Percentiles rank a stretch among this genome's conserved stretches.
These are phyloP conservation scores for Cyclocybe aegerita DNA, from an alignment of 768 basidiomycete species.

Conservation along the genomic window DNA sequence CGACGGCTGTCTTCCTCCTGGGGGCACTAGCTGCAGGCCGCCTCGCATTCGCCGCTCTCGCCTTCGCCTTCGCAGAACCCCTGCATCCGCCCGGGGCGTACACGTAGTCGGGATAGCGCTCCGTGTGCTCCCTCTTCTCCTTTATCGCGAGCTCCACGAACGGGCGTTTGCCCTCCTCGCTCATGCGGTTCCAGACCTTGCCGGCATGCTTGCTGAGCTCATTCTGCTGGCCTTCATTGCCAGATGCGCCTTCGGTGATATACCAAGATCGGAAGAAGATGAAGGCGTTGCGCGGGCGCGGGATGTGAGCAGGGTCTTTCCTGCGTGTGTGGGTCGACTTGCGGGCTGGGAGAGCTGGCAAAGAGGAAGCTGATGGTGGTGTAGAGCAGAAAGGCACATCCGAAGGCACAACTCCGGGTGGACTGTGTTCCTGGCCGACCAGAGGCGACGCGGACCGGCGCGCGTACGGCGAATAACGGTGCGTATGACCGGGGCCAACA, in stretches of 20 bases:
- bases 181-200: slow-evolving; percentile 26
- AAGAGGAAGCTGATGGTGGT: background rate
- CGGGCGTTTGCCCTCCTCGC: slow-evolving; percentile 16
- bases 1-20: background rate
- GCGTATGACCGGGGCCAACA: background rate
- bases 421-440: too few species aligned
- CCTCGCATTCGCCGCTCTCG: slow-evolving; percentile 4
- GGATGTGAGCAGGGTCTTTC: slow-evolving; percentile 21
- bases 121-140: slow-evolving; percentile 27
- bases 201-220: slow-evolving; percentile 32
- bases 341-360: slow-evolving; percentile 5
- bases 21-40: background rate
- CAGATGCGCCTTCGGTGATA: slow-evolving; percentile 11
- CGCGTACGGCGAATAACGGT: background rate
- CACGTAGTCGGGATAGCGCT: slow-evolving; percentile 26
- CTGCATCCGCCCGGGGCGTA: slow-evolving; percentile 18
- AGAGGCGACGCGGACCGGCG: too few species aligned
- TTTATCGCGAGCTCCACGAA: slow-evolving; percentile 17
- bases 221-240: slow-evolving; percentile 26
- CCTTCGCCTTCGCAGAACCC: slow-evolving; percentile 3
- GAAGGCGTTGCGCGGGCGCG: slow-evolving; percentile 39
- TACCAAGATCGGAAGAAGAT: slow-evolving; percentile 34
- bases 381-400: background rate
- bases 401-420: background rate
- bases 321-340: slow-evolving; percentile 12